Evolutionary conservation across 2,329 filamentous ascomycete genomes (phyloP).

Genomic region (Claviceps sorghi): DNA sequence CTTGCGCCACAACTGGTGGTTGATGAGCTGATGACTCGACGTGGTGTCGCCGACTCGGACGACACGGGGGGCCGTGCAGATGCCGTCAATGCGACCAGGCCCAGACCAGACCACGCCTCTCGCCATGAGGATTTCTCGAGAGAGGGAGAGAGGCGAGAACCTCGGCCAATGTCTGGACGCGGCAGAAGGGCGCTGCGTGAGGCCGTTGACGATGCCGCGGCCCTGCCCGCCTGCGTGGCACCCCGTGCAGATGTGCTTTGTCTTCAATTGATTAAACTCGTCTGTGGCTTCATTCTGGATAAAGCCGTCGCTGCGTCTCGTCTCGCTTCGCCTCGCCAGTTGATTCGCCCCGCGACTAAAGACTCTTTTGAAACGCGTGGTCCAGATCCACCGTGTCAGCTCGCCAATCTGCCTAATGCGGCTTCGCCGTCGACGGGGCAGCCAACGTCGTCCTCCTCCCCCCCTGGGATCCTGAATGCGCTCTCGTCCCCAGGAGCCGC

Average conservation of each 20-base stretch:
- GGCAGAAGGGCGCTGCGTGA: too few species aligned
- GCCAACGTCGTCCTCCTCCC: neutral
- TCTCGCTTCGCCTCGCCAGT: neutral
- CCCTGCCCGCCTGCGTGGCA: too few species aligned
- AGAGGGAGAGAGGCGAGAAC: too few species aligned
- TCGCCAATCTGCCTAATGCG: neutral
- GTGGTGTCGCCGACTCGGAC: too few species aligned
- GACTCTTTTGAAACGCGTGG: neutral
- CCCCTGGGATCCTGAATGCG: neutral
- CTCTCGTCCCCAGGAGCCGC: too few species aligned
- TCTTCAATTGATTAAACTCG: neutral
- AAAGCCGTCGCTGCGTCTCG: neutral
- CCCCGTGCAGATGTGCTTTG: neutral
- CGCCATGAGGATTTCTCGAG: too few species aligned
- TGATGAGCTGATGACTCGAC: too few species aligned
- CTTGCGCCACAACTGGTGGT: neutral
- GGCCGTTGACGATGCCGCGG: too few species aligned
- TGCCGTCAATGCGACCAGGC: too few species aligned
- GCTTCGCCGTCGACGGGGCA: neutral
- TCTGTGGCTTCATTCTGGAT: neutral
- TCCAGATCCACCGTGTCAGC: neutral
- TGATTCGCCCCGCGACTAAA: neutral
- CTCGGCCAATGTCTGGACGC: too few species aligned
- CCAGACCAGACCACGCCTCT: too few species aligned
- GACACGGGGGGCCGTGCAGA: too few species aligned